These are phyloP conservation scores for Cenococcum geophilum DNA, from an alignment of 495 filamentous ascomycete species.

Conservation along the genomic window DNA sequence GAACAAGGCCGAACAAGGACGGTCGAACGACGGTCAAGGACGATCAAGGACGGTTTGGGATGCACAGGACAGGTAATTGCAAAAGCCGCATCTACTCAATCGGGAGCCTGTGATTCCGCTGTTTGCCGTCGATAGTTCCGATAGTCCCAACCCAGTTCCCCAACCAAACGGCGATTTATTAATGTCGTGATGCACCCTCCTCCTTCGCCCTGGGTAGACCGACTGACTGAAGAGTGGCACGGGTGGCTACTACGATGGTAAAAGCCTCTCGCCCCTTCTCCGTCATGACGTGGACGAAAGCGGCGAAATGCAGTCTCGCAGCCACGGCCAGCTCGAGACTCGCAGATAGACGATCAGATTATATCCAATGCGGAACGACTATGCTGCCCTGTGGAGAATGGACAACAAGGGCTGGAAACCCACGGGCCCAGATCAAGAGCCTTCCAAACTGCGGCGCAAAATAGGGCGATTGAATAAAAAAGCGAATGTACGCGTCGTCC, in stretches of 20 bases:
- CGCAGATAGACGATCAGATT: neutral
- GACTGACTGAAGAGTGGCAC: neutral
- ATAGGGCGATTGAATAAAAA: neutral
- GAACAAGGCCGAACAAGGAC: too few species aligned
- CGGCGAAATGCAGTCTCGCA: neutral
- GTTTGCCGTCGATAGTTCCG: neutral
- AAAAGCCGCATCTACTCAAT: neutral
- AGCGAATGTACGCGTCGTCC: constrained; percentile 6
- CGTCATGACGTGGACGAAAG: neutral
- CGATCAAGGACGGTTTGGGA: too few species aligned
- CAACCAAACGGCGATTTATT: too few species aligned
- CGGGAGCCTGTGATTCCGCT: neutral
- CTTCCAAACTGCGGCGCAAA: neutral
- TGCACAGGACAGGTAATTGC: neutral
- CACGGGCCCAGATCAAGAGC: neutral
- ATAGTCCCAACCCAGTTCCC: too few species aligned
- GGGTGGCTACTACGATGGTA: neutral
- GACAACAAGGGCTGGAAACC: neutral
- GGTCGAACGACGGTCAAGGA: too few species aligned
- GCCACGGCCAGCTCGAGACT: neutral
- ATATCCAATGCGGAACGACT: neutral
- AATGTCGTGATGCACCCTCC: neutral
- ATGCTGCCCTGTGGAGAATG: neutral
- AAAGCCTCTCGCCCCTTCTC: neutral
- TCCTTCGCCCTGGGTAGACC: too few species aligned